These are phyloP conservation scores for Escallonia herrerae DNA, from an alignment of 129 eudicot genomes.

Conservation along the genomic window DNA sequence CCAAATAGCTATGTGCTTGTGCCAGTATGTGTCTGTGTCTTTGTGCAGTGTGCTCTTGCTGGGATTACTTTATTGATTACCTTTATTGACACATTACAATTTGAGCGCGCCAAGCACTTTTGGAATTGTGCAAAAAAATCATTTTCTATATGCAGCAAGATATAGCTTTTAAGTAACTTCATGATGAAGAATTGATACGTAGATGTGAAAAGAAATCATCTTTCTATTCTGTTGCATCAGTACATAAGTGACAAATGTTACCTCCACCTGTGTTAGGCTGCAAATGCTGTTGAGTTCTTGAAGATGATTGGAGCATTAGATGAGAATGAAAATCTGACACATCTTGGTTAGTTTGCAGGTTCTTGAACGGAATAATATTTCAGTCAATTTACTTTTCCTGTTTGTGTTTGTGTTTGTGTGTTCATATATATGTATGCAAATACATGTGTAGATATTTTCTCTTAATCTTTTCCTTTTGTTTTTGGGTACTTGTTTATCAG, in stretches of 20 bases:
- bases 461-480: not conserved
- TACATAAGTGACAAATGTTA: not conserved
- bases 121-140: no score
- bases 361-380: conserved; percentile 1
- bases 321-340: conserved; percentile 82
- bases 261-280: conserved; percentile 37
- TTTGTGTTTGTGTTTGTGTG: no score
- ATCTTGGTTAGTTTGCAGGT: conserved; percentile 68
- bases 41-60: no score
- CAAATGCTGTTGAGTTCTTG: conserved; percentile 87
- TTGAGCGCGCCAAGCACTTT: no score
- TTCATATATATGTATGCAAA: conserved; percentile 6
- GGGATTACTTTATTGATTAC: no score
- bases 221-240: not conserved
- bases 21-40: no score
- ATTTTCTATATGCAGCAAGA: no score
- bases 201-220: not conserved
- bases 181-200: not conserved
- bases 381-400: no score
- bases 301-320: conserved; percentile 92
- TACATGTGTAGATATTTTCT: not conserved
- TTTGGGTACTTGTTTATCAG: conserved; percentile 26
- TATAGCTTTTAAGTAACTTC: no score
- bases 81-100: no score
- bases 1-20: no score